Base-by-base conservation (phyloP, 1,284 basidiomycete species). In the Flammula alnicola region DNA sequence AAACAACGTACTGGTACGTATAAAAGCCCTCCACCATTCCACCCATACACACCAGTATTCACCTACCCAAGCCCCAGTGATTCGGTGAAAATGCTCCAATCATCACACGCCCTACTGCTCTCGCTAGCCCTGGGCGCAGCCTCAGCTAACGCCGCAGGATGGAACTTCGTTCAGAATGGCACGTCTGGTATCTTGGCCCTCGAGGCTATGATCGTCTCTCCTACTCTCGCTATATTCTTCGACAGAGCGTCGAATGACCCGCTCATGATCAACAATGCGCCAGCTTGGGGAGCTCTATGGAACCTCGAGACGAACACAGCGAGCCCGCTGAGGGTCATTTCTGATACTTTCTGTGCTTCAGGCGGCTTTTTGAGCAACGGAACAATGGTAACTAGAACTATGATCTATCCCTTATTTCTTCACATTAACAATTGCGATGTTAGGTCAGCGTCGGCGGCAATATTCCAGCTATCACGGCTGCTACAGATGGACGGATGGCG, bases 271-370 rank as follows among this genome's bases (percentile, higher is more conserved):
- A 67, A 76, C 41, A 66, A 67, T 12, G 70, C 73, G 48, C 60
- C 73, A 0, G 77, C 77, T 0, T 79, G 77, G 76, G 76, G 71
- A 9, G 69, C 70, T 0, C 57, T 79, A 12, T 80, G 72, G 69
- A 64, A 76, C 60, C 63, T 77, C 17, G 62, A 74, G 55, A 70
- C 73, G 3, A 68, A 71, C 49, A 70, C 66, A 1, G 71, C 72
- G 6, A 64, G 62, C 4, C 62, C 79, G 0, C 58, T 82, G 27
- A 62, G 75, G 31, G 64, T 79, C 30, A 47, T 72, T 12, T 74
- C 78, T 1, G 75, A 82, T 63, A 71, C 72, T 1, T 82, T 81
- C 64, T 82, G 80, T 56, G 79, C 77, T 0, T 75, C 73, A 14
- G 78, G 79, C 4, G 68, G 64, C 2, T 71, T 78, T 55, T 63